Evolutionary conservation across 164 flowering plant genomes (phyloP).

Genomic region (Umbilicus rupestris): DNA sequence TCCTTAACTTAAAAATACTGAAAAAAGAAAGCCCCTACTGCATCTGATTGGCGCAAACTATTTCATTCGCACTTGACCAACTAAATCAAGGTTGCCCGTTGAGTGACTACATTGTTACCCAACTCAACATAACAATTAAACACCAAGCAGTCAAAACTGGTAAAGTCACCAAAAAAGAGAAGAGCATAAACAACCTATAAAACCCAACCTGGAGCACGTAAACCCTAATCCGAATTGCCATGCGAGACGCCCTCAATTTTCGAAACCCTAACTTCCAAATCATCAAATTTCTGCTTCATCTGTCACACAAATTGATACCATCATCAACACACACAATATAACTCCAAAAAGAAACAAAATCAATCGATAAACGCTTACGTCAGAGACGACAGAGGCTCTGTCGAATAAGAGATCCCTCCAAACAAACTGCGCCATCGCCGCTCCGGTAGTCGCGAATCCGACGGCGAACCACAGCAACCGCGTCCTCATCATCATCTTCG

Average conservation of each 20-base stretch:
- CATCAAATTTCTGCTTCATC: background rate
- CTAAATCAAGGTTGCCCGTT: too few species aligned
- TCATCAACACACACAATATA: background rate
- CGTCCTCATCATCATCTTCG: constrained; percentile 8
- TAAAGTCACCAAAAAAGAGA: background rate
- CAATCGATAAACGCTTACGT: background rate
- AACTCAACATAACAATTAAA: background rate
- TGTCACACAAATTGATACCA: background rate
- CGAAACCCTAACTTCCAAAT: constrained; percentile 4
- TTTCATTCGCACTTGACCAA: too few species aligned
- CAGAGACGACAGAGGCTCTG: constrained; percentile 3
- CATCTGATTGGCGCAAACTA: too few species aligned
- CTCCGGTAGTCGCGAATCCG: constrained; percentile 9
- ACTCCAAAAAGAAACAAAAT: background rate
- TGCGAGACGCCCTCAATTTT: background rate
- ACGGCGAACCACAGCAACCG: constrained; percentile 11
- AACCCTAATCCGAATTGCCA: constrained; percentile 1
- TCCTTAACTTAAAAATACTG: background rate
- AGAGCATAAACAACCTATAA: background rate
- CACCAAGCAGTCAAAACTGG: too few species aligned
- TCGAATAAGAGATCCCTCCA: constrained; percentile 4
- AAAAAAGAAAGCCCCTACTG: too few species aligned
- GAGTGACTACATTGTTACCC: background rate
- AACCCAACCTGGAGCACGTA: background rate
- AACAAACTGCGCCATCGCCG: constrained; percentile 2